Evolutionary conservation across 2,329 filamentous ascomycete genomes (phyloP), one percentile per base, ranked within the genome.

Genomic region (Aspergillus alliaceus): DNA sequence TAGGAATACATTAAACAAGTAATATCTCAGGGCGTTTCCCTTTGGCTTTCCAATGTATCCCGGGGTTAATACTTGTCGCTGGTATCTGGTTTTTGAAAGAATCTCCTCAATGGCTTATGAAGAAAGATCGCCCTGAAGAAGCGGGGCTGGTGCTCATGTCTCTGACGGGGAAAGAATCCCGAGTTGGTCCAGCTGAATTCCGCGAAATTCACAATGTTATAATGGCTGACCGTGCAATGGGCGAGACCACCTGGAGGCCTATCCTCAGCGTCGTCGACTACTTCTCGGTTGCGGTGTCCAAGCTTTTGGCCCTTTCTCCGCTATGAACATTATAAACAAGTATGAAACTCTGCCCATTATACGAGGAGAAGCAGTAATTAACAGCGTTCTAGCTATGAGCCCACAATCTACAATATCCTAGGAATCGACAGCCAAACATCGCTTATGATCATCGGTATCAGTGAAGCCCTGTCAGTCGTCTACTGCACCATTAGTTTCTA

Each of bases 361-460:
- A 46, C 14, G 24, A n/a, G 18, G 7, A 29, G 12, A 29, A 32
- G 25, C 14, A 37, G 29, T 7, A 25, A 50, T 14, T 42, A 22
- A 46, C 29, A 37, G 11, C 7, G 6, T 14, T 20, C 9, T 25
- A 53, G 51, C 60, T 78, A 78, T 49, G 72, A 74, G 0, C 67
- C 73, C 1, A 71, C 73, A 0, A 80, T 81, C 51, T 81, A 81
- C 60, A 59, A 65, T 1, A 72, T 73, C 8, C 67, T 80, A 1
- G 77, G 78, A 4, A 77, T 82, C 50, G 66, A 70, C 4, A 78
- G 72, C 0, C 74, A 75, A 3, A 77, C 73, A 3, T 77, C 79
- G 0, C 71, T 82, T 2, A 75, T 81, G 70, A 81, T 82, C 54
- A 77, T 80, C 56, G 80, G 79, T 12, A 80, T 82, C 54, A 78